These are phyloP conservation scores for Penicillium sp. DNA, from an alignment of 2,329 filamentous ascomycete species.

Conservation along the genomic window DNA sequence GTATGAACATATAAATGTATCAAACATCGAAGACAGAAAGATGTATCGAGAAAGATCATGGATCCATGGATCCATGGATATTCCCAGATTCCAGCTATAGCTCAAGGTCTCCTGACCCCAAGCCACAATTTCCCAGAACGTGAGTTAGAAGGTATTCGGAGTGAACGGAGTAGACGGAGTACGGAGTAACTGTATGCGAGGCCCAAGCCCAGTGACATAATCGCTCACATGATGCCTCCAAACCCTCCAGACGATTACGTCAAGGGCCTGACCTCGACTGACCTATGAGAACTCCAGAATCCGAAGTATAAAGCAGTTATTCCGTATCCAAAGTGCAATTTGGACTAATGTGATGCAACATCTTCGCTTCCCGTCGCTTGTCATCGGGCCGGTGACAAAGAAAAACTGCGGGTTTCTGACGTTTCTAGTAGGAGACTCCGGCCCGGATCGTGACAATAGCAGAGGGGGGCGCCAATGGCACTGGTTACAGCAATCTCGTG, in stretches of 20 bases:
- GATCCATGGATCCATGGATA: too few species aligned
- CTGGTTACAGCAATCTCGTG: background rate
- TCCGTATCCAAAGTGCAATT: too few species aligned
- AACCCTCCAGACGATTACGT: constrained; percentile 17
- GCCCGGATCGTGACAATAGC: constrained; percentile 15
- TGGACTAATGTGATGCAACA: constrained; percentile 14
- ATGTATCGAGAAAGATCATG: too few species aligned
- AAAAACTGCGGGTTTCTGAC: constrained; percentile 20
- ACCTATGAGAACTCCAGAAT: background rate
- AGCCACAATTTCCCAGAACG: too few species aligned
- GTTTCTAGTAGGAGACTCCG: constrained; percentile 13
- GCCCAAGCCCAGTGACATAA: constrained; percentile 6
- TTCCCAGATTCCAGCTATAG: too few species aligned
- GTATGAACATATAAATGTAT: too few species aligned
- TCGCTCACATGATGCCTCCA: constrained; percentile 11
- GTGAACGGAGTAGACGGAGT: too few species aligned
- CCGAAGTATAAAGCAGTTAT: too few species aligned
- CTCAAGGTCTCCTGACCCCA: too few species aligned
- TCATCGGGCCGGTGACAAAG: constrained; percentile 34
- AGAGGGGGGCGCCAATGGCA: constrained; percentile 4
- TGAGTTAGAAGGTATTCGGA: too few species aligned
- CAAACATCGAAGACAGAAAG: too few species aligned
- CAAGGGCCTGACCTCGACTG: constrained; percentile 2
- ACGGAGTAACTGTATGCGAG: too few species aligned
- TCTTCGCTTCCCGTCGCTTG: constrained; percentile 38